phyloP scores from a whole-genome alignment of 2,329 filamentous ascomycete genomes.

The Paraphoma chrysanthemicola region DNA sequence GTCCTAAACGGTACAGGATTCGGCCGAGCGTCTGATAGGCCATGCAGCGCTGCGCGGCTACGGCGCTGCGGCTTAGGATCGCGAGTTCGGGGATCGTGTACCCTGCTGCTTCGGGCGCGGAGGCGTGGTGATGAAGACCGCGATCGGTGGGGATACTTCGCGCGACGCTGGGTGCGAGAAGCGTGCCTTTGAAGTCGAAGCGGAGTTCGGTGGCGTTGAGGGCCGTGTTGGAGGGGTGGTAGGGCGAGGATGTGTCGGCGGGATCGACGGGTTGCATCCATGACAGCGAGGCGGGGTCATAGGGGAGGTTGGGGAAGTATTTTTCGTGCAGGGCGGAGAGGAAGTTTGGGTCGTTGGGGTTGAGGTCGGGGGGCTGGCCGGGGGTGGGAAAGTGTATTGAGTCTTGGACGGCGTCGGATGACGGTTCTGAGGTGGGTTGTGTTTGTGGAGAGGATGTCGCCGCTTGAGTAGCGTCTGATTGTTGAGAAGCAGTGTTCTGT shows the following conservation, averaged over 20 bases:
- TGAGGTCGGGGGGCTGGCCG: conserved; percentile 71
- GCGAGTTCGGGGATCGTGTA: conserved; percentile 92
- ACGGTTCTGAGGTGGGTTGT: conserved; percentile 1
- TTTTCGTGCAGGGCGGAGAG: conserved; percentile 84
- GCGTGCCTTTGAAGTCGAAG: conserved; percentile 83
- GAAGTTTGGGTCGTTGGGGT: conserved; percentile 84
- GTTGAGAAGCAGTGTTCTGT: conserved; percentile 7
- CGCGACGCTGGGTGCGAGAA: conserved; percentile 79
- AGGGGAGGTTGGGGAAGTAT: conserved; percentile 88
- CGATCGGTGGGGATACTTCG: conserved; percentile 76
- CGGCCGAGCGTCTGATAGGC: conserved; percentile 91
- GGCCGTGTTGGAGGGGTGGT: conserved; percentile 77
- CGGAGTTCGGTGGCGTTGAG: conserved; percentile 80
- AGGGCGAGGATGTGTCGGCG: conserved; percentile 72
- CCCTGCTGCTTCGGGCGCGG: conserved; percentile 90
- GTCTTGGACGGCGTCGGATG: conserved; percentile 10
- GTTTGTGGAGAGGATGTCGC: background rate
- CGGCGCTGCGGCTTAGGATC: conserved; percentile 78
- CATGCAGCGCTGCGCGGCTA: conserved; percentile 86
- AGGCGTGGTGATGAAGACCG: conserved; percentile 91
- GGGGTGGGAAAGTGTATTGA: conserved; percentile 67
- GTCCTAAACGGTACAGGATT: conserved; percentile 81
- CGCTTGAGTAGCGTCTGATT: conserved; percentile 2
- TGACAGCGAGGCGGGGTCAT: conserved; percentile 83
- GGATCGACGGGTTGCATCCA: conserved; percentile 82